Evolutionary conservation across 306 rosid species (phyloP).

Genomic region (Acacia crassicarpa): DNA sequence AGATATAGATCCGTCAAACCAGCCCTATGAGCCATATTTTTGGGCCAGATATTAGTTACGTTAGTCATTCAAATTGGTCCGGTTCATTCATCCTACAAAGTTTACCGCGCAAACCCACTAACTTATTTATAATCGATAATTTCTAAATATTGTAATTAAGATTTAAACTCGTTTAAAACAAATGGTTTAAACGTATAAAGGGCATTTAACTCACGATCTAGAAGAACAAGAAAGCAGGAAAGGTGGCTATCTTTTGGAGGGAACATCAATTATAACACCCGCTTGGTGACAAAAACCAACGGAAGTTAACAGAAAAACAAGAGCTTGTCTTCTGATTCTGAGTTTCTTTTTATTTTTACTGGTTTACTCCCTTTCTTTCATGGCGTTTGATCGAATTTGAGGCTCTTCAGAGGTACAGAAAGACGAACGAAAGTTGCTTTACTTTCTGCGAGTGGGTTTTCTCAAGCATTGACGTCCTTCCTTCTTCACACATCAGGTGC

Average conservation of each 20-base stretch:
- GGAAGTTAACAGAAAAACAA: background rate
- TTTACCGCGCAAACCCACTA: too few species aligned
- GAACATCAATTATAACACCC: background rate
- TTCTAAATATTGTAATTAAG: background rate
- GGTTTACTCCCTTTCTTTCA: constrained; percentile 32
- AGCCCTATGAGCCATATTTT: too few species aligned
- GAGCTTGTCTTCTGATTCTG: background rate
- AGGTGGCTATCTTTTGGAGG: background rate
- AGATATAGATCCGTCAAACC: background rate
- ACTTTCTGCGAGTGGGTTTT: constrained; percentile 35
- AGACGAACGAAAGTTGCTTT: constrained; percentile 33
- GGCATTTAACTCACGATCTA: background rate
- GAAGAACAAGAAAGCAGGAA: background rate
- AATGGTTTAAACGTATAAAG: background rate
- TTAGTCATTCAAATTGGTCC: too few species aligned
- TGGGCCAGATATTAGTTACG: too few species aligned
- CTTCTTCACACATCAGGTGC: constrained; percentile 15
- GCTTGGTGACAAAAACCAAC: background rate
- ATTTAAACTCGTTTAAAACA: background rate
- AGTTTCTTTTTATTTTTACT: background rate
- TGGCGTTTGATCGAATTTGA: constrained; percentile 40
- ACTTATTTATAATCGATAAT: background rate
- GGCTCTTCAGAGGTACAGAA: constrained; percentile 41
- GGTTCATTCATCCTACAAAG: too few species aligned
- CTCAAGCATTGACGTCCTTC: constrained; percentile 10